phyloP scores from a whole-genome alignment of 306 rosid species.

The Crataegus laevigata region DNA sequence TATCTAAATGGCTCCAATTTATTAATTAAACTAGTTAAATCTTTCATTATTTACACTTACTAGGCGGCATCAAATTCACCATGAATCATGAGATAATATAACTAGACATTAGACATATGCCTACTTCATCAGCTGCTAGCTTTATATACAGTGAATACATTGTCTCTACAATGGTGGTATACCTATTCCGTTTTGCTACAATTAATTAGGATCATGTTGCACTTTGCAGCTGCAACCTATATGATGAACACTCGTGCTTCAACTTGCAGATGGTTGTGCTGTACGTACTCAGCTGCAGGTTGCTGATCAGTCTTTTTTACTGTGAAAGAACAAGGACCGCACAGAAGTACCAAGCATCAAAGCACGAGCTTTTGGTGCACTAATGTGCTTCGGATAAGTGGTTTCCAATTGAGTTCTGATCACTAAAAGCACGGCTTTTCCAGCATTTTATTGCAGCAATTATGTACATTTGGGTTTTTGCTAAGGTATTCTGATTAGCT shows the following conservation, averaged over 20 bases:
- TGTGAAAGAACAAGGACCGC: not conserved
- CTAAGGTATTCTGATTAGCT: too few relatives aligned
- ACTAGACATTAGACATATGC: not conserved
- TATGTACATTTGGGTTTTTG: not conserved
- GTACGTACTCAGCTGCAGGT: not conserved
- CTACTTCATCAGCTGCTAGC: not conserved
- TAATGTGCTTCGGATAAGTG: not conserved
- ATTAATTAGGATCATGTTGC: not conserved
- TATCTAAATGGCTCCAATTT: constrained; percentile 23
- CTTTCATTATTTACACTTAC: not conserved
- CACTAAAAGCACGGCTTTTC: not conserved
- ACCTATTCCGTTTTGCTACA: not conserved
- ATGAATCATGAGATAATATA: not conserved
- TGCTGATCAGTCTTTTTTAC: not conserved
- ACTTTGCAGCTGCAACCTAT: not conserved
- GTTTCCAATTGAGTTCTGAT: not conserved
- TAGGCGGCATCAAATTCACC: constrained; percentile 5
- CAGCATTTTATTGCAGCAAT: not conserved
- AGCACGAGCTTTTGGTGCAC: not conserved
- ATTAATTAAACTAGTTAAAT: constrained; percentile 13
- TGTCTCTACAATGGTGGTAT: not conserved
- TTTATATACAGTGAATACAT: not conserved
- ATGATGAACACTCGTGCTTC: not conserved
- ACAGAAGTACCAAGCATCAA: not conserved
- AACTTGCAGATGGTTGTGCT: not conserved